These are phyloP conservation scores for Candida ulmi DNA, from an alignment of 805 yeast genomes.

Conservation along the genomic window DNA sequence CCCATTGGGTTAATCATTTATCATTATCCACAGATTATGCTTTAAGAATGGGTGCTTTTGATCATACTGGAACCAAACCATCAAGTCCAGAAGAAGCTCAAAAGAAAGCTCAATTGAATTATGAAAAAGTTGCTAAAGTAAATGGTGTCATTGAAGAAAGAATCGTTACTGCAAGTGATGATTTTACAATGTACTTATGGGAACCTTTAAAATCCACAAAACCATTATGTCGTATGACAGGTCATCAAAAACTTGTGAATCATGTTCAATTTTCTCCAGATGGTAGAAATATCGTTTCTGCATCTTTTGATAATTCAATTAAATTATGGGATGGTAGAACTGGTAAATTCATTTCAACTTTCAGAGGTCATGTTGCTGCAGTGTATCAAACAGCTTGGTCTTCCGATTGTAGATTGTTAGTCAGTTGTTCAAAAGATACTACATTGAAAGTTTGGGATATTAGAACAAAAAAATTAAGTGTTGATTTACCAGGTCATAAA, in stretches of 20 bases:
- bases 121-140: constrained; percentile 52
- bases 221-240: constrained; percentile 92
- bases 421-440: constrained; percentile 92
- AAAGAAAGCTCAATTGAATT: constrained; percentile 42
- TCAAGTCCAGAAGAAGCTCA: constrained; percentile 39
- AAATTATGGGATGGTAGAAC: constrained; percentile 95
- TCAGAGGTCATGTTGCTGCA: constrained; percentile 96
- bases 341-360: constrained; percentile 84
- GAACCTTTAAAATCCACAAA: constrained; percentile 76
- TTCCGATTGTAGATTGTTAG: constrained; percentile 84
- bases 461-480: constrained; percentile 72
- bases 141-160: constrained; percentile 70
- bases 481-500: constrained; percentile 91
- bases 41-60: constrained; percentile 82
- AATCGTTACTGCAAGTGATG: constrained; percentile 93
- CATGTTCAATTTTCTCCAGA: constrained; percentile 96
- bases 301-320: constrained; percentile 92
- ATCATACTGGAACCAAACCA: constrained; percentile 53
- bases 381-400: constrained; percentile 99
- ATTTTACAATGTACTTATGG: constrained; percentile 97
- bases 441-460: constrained; percentile 96
- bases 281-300: constrained; percentile 84
- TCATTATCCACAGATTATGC: constrained; percentile 89
- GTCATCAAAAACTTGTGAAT: constrained; percentile 94
- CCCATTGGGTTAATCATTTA: constrained; percentile 97